phyloP scores from a whole-genome alignment of 768 basidiomycete species.

The Clitopilus hobsonii region DNA sequence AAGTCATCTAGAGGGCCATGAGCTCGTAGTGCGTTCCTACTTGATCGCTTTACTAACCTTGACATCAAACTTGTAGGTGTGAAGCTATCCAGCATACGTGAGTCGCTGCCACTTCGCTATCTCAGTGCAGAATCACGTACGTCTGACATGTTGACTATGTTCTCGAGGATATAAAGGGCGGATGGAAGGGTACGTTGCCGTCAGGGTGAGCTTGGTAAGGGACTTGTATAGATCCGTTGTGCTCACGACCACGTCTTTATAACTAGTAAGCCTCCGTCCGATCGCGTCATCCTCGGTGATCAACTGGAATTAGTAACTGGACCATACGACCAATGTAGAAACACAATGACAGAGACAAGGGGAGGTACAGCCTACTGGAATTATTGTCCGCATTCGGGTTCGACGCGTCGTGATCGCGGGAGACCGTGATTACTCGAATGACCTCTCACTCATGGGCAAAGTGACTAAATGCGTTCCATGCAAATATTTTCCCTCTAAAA shows the following conservation, averaged over 20 bases:
- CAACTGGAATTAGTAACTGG: not conserved
- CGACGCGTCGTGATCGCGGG: no score
- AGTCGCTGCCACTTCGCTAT: not conserved
- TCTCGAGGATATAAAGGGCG: not conserved
- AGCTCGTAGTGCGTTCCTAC: not conserved
- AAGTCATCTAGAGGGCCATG: conserved; percentile 63
- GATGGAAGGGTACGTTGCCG: not conserved
- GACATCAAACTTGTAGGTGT: conserved; percentile 79
- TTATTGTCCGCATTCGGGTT: no score
- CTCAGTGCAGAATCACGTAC: not conserved
- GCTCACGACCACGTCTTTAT: conserved; percentile 4
- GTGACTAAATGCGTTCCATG: no score
- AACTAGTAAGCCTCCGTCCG: conserved; percentile 7
- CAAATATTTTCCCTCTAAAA: no score
- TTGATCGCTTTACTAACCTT: conserved; percentile 44
- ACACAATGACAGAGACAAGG: no score
- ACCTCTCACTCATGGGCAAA: no score
- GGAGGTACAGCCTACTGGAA: no score
- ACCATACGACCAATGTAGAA: no score
- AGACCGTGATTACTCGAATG: no score
- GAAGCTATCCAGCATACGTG: conserved; percentile 15
- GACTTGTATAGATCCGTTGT: not conserved
- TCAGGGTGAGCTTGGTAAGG: not conserved
- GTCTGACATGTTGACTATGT: not conserved
- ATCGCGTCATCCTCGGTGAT: conserved; percentile 12